Evolutionary conservation across 805 yeast species (phyloP), one percentile per base, ranked within the genome.

Genomic region (Candida parachauliodes): DNA sequence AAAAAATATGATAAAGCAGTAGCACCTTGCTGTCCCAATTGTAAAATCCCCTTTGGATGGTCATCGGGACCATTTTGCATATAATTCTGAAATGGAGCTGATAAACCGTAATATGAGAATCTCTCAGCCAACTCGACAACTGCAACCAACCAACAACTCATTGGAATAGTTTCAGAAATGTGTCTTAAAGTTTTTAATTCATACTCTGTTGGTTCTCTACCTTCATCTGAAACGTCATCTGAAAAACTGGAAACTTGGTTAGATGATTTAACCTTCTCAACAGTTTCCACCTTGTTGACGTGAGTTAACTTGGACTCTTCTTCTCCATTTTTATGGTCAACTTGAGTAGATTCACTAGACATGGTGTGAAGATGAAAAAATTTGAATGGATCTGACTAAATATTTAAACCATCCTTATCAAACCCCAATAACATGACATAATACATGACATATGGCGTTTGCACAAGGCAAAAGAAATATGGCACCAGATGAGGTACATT

Each of bases 41-140:
- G 72, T 43, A 85, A 68, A 8, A 81, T 77, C 58, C 54, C 84
- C 22, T 51, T 45, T 12, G 71, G 70, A 12, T 41, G 31, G 44
- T 59, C 66, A 32, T 49, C 31, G n/a, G 70, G 68, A 26, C 58
- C 55, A 43, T 76, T 65, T 57, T 81, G 85, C 82, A 85, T 81
- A 60, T 83, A 84, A 64, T 85, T 85, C 63, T 77, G 83, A 64
- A 85, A 79, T 6, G 87, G 83, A 41, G 85, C 83, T 32, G 81
- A 72, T 43, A 83, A 65, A 53, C 94, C 93, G 51, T 85, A 85
- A 66, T 80, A 85, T 9, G 91, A 74, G 56, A 85, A 84, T 48
- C 95, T 75, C 60, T 85, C 95, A 33, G 89, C 76, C 44, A 85
- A 76, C 63, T 85, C 94, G 28, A 85, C 86, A 31, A 84, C 41